Evolutionary conservation across 331 rosid species (phyloP), one percentile per base, ranked within the genome.

Genomic region (Erythrophleum ivorense): DNA sequence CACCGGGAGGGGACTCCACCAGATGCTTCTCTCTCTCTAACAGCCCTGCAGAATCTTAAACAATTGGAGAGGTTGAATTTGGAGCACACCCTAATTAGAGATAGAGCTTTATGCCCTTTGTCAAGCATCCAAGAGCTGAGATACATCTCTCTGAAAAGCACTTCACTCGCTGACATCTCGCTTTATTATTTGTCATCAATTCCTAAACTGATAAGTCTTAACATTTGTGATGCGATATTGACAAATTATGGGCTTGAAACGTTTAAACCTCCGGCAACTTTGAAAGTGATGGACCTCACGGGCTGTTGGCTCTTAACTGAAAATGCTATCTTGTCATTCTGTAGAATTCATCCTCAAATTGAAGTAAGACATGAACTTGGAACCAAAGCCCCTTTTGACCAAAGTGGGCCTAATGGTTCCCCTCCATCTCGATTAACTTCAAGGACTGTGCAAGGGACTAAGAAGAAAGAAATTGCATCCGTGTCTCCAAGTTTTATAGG

Each of bases 271-370:
- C 91, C 94, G 2, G 78, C 62, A 38, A 86, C 89, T 52, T 78
- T 95, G 63, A 90, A 84, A 87, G 57, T 80, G 83, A 52, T 93
- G 81, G 94, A 93, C 87, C 88, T 95, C 75, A 83, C 83, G 48
- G 98, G 98, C 63, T 93, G 98, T 83, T 95, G 98, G 98, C 98
- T 95, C 79, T 55, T 95, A 77, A 90, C 92, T 21, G 52, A 79
- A 78, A 93, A 88, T 33, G 77, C 65, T 19, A 85, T 95, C 79
- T 10, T 38, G 53, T 86, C 89, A 41, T 95, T 93, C 71, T 80
- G 89, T 82, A 91, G 78, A 88, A 78, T 48, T 60, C 88, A 91
- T 87, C 92, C 98, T 72, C 90, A 85, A 64, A 85, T 91, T 83
- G 92, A 93, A 81, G 85, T 95, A 29, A 71, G 60, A 71, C 76